phyloP scores from a whole-genome alignment of 2,329 filamentous ascomycete species.

The Helminthosporium solani region DNA sequence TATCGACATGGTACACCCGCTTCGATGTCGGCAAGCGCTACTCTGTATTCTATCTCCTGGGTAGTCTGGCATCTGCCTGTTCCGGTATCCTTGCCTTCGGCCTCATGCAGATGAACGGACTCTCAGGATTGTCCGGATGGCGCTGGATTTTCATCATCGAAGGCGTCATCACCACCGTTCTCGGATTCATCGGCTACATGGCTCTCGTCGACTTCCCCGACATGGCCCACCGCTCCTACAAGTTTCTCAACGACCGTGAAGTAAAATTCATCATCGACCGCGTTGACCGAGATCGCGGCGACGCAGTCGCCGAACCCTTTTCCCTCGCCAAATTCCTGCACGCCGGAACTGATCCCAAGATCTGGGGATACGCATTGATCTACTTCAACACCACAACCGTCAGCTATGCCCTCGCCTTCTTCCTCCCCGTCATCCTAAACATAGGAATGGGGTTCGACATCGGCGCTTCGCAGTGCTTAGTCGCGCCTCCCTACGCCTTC shows the following conservation, averaged over 20 bases:
- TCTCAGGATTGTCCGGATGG: constrained; percentile 49
- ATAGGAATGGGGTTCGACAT: constrained; percentile 64
- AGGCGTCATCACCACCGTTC: constrained; percentile 42
- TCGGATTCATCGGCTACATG: constrained; percentile 46
- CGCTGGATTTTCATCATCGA: constrained; percentile 51
- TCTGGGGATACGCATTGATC: constrained; percentile 56
- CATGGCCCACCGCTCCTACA: constrained; percentile 43
- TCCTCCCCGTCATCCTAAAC: constrained; percentile 71
- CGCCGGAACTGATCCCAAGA: constrained; percentile 52
- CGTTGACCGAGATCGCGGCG: constrained; percentile 55
- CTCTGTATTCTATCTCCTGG: constrained; percentile 68
- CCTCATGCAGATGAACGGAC: constrained; percentile 64
- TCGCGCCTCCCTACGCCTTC: constrained; percentile 52
- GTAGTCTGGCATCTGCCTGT: constrained; percentile 65
- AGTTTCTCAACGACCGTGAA: constrained; percentile 50
- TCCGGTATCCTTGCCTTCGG: constrained; percentile 70
- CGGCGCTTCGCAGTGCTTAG: constrained; percentile 66
- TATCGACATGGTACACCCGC: constrained; percentile 48
- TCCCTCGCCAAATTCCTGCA: constrained; percentile 50
- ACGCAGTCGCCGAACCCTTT: constrained; percentile 53
- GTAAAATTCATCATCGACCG: constrained; percentile 52
- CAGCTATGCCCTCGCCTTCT: constrained; percentile 75
- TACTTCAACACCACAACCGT: constrained; percentile 68
- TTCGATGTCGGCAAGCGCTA: constrained; percentile 71
- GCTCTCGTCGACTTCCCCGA: constrained; percentile 50